Evolutionary conservation across 345 rosid species (phyloP).

Genomic region (Streptanthus diversifolius): DNA sequence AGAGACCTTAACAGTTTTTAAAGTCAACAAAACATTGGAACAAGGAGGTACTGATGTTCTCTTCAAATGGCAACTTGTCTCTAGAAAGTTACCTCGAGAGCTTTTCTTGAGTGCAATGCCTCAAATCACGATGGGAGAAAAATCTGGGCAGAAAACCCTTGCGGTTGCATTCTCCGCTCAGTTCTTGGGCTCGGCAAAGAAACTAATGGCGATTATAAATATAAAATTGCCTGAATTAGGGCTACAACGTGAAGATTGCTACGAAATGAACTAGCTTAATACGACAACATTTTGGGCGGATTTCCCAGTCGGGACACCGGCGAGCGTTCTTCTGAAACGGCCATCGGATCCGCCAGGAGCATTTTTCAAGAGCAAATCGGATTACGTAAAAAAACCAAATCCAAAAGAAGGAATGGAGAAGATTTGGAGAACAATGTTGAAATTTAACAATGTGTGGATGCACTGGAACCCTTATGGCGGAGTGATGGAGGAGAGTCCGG

Average conservation of each 20-base stretch:
- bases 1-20: conserved; percentile 37
- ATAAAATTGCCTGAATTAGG: conserved; percentile 38
- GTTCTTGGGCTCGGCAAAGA: conserved; percentile 38
- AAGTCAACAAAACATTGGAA: conserved; percentile 27
- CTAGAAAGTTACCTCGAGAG: conserved; percentile 25
- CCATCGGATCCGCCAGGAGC: not conserved
- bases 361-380: conserved; percentile 44
- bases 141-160: conserved; percentile 20
- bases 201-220: conserved; percentile 25
- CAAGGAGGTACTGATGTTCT: conserved; percentile 34
- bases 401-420: conserved; percentile 21
- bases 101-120: conserved; percentile 40
- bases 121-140: not conserved
- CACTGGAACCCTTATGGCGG: conserved; percentile 53
- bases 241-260: conserved; percentile 36
- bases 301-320: conserved; percentile 23
- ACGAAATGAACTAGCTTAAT: conserved; percentile 44
- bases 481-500: conserved; percentile 39
- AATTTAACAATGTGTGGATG: conserved; percentile 28
- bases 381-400: conserved; percentile 39
- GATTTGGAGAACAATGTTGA: conserved; percentile 34
- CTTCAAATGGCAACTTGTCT: conserved; percentile 39
- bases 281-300: conserved; percentile 28
- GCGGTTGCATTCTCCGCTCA: conserved; percentile 31
- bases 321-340: conserved; percentile 27